phyloP scores from a whole-genome alignment of 2,329 filamentous ascomycete genomes.

The Alternaria solani region DNA sequence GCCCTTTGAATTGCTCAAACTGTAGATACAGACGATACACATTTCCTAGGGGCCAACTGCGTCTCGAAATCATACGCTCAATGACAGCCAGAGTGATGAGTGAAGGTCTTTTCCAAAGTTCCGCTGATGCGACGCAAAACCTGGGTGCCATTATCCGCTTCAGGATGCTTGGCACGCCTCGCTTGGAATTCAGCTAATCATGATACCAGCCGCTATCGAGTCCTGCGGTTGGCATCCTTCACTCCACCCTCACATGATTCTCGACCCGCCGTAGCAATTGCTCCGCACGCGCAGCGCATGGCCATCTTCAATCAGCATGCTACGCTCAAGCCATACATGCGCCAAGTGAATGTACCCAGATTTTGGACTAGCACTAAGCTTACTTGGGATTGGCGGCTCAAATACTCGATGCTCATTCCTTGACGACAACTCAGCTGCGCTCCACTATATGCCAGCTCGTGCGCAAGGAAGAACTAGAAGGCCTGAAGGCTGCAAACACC shows the following conservation, averaged over 20 bases:
- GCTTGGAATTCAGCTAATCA: conserved; percentile 1
- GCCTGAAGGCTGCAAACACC: conserved; percentile 2
- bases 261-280: neutral
- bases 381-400: conserved; percentile 5
- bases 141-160: conserved; percentile 9
- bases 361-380: conserved; percentile 1
- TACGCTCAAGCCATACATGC: conserved; percentile 4
- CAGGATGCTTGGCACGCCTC: conserved; percentile 1
- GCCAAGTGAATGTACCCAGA: conserved; percentile 10
- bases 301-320: conserved; percentile 7
- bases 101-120: neutral
- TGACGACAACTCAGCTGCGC: conserved; percentile 15
- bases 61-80: neutral
- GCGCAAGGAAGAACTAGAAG: conserved; percentile 2
- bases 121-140: neutral
- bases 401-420: conserved; percentile 9
- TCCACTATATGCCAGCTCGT: conserved; percentile 6
- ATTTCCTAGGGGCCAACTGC: neutral
- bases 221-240: neutral
- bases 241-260: conserved; percentile 7
- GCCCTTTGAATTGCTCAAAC: neutral
- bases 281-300: conserved; percentile 4
- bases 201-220: conserved; percentile 3
- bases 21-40: neutral
- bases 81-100: neutral